Conservation (phyloP, 345 rosid genomes). For the Trapa bicornis region DNA sequence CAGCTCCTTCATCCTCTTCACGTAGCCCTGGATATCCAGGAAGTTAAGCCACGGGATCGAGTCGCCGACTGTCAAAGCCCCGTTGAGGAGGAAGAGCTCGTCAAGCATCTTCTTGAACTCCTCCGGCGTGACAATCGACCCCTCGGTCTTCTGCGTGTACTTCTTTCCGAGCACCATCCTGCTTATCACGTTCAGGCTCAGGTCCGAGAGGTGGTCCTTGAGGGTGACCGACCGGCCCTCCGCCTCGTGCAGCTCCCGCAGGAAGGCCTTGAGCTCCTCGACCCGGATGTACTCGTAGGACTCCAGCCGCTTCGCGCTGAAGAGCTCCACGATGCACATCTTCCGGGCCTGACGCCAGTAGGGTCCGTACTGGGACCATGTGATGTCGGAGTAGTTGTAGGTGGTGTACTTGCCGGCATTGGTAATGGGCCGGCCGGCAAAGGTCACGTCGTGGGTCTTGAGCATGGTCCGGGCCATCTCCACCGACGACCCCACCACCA, state of each 20-base stretch:
- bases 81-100: constrained; percentile 50
- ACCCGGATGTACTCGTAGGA: constrained; percentile 45
- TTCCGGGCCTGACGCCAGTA: constrained; percentile 14
- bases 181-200: constrained; percentile 49
- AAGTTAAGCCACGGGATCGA: constrained; percentile 51
- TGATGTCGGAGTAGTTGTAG: constrained; percentile 46
- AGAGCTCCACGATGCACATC: constrained; percentile 47
- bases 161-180: constrained; percentile 57
- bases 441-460: constrained; percentile 38
- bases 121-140: constrained; percentile 28
- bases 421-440: constrained; percentile 32
- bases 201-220: constrained; percentile 30
- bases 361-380: constrained; percentile 56
- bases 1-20: constrained; percentile 51
- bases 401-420: constrained; percentile 61
- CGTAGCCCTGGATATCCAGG: constrained; percentile 56
- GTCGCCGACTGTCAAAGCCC: constrained; percentile 49
- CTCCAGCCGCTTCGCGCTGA: constrained; percentile 46
- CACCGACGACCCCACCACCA: constrained; percentile 37
- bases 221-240: constrained; percentile 13
- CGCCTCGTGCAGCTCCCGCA: constrained; percentile 11
- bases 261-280: constrained; percentile 31
- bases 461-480: constrained; percentile 42
- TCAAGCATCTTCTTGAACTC: constrained; percentile 64
- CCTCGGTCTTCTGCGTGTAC: constrained; percentile 23